Base-by-base conservation (phyloP, 768 basidiomycete species). In the Serendipita sp. region DNA sequence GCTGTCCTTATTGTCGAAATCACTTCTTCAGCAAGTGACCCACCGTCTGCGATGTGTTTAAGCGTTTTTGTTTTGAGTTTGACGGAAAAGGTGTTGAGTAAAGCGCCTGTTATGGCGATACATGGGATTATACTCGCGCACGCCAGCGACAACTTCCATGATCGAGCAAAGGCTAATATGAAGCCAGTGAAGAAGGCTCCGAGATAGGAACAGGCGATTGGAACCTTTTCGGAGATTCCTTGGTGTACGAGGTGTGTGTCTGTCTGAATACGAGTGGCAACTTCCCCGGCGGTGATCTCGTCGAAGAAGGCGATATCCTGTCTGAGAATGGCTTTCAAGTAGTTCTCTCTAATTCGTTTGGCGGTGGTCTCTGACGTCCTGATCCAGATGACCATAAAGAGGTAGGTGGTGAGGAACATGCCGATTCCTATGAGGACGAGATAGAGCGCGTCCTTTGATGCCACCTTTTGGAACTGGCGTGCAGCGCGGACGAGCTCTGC, bases 261-360 rank as follows among this genome's bases (percentile, higher is more conserved):
- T 0, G 88, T 89, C 72, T 90, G 86, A 67, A 96, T 96, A 48
- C 92, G 84, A 7, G 93, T 95, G 0, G 94, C 87, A 18, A 97
- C 86, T 72, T 96, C 94, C 66, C 94, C 94, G 3, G 93, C 86
- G 44, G 94, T 92, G 64, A 95, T 82, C 18, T 85, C 83, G 72
- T 97, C 94, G 71, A 96, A 96, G 76, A 82, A 96, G 13, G 86
- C 85, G 68, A 94, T 85, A 66, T 91, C 85, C 71, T 96, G 94
- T 38, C 91, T 84, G 2, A 97, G 78, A 13, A 93, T 76, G 2
- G 92, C 83, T 65, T 79, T 74, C 11, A 96, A 81, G 72, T 96
- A 96, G 13, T 74, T 77, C 75, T 95, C 91, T 34, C 94, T 83
- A 47, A 96, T 80, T 35, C 93, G 83, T 70, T 86, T 89, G 0